Evolutionary conservation across 495 filamentous ascomycete species (phyloP).

Genomic region (Thermothielavioides terrestris): DNA sequence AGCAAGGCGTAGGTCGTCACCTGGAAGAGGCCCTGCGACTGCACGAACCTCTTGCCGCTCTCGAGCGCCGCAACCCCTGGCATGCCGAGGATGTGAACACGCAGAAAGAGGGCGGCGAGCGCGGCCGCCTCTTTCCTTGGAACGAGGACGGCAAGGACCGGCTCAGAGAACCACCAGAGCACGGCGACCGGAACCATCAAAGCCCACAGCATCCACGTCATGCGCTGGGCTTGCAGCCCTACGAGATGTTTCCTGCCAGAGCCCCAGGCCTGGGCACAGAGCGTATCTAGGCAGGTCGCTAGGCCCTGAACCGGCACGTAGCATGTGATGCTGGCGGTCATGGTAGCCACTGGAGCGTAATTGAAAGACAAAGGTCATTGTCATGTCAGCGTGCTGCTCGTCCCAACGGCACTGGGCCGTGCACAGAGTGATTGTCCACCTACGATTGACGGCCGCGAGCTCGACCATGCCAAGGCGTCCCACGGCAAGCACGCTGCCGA

Average conservation of each 20-base stretch:
- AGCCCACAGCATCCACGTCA: constrained; percentile 56
- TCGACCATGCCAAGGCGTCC: constrained; percentile 55
- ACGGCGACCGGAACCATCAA: constrained; percentile 54
- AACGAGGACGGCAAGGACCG: constrained; percentile 49
- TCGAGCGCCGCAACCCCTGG: constrained; percentile 65
- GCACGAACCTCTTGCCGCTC: constrained; percentile 60
- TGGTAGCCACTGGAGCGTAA: constrained; percentile 45
- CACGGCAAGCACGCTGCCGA: constrained; percentile 59
- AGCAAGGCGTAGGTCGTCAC: constrained; percentile 60
- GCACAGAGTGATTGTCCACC: constrained; percentile 6
- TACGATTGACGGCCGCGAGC: constrained; percentile 52
- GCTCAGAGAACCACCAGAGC: constrained; percentile 49
- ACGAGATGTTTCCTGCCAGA: constrained; percentile 59
- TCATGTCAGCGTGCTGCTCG: neutral
- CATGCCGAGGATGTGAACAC: constrained; percentile 53
- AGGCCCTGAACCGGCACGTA: constrained; percentile 65
- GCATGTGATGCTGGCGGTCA: constrained; percentile 67
- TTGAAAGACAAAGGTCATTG: constrained; percentile 3
- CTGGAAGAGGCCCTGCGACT: constrained; percentile 62
- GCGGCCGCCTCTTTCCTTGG: constrained; percentile 53
- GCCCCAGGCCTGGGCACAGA: constrained; percentile 69
- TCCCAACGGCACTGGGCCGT: too few species aligned
- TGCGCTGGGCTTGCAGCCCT: constrained; percentile 61
- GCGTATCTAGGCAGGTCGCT: constrained; percentile 60
- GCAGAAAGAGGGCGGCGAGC: constrained; percentile 58